These are phyloP conservation scores for Boletus smithii DNA, from an alignment of 1,284 basidiomycete species.

Conservation along the genomic window DNA sequence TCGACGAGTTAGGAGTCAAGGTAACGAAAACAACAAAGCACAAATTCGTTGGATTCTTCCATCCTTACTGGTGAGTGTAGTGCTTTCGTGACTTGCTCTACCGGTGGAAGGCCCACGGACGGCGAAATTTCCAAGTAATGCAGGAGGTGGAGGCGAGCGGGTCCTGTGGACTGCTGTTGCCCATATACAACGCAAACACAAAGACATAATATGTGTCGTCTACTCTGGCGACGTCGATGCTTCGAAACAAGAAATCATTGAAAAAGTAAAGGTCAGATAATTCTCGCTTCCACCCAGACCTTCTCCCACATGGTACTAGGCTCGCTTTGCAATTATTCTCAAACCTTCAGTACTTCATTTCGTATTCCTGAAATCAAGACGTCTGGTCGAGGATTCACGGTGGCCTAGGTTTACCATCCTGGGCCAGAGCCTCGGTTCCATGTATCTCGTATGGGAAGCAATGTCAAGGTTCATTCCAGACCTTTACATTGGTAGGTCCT, in stretches of 20 bases:
- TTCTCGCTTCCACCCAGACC: not conserved
- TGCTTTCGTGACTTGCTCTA: not conserved
- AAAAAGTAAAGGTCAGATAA: conserved; percentile 70
- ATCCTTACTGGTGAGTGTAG: conserved; percentile 84
- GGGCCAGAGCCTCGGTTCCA: conserved; percentile 87
- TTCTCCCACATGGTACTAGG: conserved; percentile 40
- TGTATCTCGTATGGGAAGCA: conserved; percentile 81
- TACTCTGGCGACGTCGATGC: conserved; percentile 87
- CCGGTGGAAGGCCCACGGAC: conserved; percentile 35
- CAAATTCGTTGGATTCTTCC: conserved; percentile 82
- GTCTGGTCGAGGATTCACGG: conserved; percentile 75
- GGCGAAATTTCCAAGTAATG: conserved; percentile 66
- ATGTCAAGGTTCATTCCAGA: conserved; percentile 76
- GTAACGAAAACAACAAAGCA: conserved; percentile 20
- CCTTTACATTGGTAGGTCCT: conserved; percentile 76
- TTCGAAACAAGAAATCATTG: conserved; percentile 79
- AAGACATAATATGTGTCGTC: conserved; percentile 73
- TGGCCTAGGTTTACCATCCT: conserved; percentile 91
- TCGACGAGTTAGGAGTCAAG: conserved; percentile 16
- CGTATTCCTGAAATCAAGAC: conserved; percentile 69
- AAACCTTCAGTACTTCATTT: conserved; percentile 68
- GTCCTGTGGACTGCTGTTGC: conserved; percentile 93
- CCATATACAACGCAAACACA: conserved; percentile 71
- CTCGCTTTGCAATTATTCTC: conserved; percentile 81
- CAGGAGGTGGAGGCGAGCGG: conserved; percentile 94